Evolutionary conservation across 768 basidiomycete genomes (phyloP).

Genomic region (Gautieria morchelliformis): DNA sequence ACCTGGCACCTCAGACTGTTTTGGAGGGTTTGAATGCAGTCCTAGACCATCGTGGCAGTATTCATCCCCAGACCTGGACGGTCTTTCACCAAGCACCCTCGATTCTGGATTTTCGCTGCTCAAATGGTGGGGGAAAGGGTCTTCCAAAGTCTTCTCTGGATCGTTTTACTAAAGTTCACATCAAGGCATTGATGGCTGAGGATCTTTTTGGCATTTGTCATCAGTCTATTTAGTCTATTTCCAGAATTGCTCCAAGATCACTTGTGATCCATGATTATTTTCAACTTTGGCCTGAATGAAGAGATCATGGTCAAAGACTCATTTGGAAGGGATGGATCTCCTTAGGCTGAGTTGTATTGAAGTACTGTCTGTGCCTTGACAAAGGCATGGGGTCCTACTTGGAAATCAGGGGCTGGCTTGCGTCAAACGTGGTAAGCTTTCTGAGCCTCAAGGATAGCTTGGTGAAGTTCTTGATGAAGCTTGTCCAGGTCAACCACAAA

Average conservation of each 20-base stretch:
- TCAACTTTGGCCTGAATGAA: constrained; percentile 62
- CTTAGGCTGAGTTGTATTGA: no score
- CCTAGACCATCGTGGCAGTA: constrained; percentile 91
- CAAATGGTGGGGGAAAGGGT: constrained; percentile 96
- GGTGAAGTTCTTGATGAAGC: no score
- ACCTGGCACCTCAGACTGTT: constrained; percentile 91
- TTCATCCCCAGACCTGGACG: constrained; percentile 92
- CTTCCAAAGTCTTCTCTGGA: constrained; percentile 96
- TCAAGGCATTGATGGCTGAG: constrained; percentile 69
- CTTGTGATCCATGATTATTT: constrained; percentile 70
- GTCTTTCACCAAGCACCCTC: constrained; percentile 78
- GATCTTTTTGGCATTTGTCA: constrained; percentile 76
- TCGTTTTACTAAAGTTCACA: constrained; percentile 95
- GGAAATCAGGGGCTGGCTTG: no score
- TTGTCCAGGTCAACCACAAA: no score
- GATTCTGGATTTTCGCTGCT: constrained; percentile 96
- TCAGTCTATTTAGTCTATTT: constrained; percentile 63
- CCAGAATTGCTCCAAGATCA: constrained; percentile 44
- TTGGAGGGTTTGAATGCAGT: constrained; percentile 96
- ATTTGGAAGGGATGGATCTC: constrained; percentile 74
- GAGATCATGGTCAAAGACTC: constrained; percentile 51
- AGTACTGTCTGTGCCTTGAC: no score
- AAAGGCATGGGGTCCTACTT: no score
- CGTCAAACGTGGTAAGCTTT: no score
- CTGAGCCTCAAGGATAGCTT: no score